Conservation (phyloP, 2,329 filamentous ascomycete species). For the Neofusicoccum laricinum region DNA sequence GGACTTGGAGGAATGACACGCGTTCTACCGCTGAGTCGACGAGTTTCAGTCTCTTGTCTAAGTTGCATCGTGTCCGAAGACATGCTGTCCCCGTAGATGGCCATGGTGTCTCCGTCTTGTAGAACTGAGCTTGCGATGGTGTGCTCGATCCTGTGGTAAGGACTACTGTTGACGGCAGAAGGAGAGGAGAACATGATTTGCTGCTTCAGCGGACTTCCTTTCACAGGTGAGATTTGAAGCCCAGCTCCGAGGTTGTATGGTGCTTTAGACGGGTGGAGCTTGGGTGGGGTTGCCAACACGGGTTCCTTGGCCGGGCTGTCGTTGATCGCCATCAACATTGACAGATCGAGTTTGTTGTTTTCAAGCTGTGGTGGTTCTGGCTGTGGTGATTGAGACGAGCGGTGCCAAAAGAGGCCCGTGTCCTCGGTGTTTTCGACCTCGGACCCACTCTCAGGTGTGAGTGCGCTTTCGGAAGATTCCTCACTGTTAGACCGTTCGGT, state of each 20-base stretch:
- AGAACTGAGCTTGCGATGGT: constrained; percentile 10
- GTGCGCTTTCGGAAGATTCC: constrained; percentile 34
- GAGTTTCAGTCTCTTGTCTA: not conserved
- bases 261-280: not conserved
- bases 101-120: not conserved
- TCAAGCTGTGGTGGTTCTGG: constrained; percentile 24
- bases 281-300: not conserved
- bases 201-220: constrained; percentile 14
- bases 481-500: not conserved
- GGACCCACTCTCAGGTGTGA: not conserved
- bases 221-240: not conserved
- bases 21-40: not conserved
- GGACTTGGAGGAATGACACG: constrained; percentile 4
- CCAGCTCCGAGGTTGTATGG: constrained; percentile 8
- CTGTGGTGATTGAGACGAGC: constrained; percentile 22
- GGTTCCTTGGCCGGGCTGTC: constrained; percentile 22
- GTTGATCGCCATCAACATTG: constrained; percentile 29
- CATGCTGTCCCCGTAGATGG: not conserved
- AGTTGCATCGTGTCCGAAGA: not conserved
- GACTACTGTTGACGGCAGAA: constrained; percentile 10
- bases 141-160: constrained; percentile 4
- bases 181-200: constrained; percentile 13
- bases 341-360: constrained; percentile 30
- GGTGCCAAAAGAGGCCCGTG: constrained; percentile 37
- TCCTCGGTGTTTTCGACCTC: constrained; percentile 22